Conservation (phyloP, 352 stramenopile species). For the Pythium aphanidermatum region DNA sequence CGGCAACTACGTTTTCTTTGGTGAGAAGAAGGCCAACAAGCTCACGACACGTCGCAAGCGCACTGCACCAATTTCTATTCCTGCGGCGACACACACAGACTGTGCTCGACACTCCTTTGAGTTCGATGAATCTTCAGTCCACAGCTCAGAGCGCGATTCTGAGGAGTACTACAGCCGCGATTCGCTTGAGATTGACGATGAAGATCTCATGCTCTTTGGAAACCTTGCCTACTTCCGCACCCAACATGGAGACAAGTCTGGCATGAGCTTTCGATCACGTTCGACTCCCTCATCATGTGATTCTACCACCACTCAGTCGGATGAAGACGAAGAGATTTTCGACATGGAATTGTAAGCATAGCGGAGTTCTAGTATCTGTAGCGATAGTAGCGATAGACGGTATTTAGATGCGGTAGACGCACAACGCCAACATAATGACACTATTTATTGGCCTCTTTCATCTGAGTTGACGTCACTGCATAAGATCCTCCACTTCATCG, state of each 20-base stretch:
- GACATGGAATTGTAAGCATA: constrained; percentile 54
- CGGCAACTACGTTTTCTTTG: constrained; percentile 10
- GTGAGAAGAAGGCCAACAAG: constrained; percentile 15
- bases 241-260: constrained; percentile 26
- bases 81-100: constrained; percentile 15
- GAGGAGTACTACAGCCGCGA: not conserved
- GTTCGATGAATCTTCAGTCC: constrained; percentile 11
- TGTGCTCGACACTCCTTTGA: constrained; percentile 12
- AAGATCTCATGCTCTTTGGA: constrained; percentile 53
- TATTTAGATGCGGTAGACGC: too few species aligned
- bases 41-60: constrained; percentile 11
- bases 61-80: constrained; percentile 57
- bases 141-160: not conserved
- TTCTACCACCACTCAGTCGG: not conserved
- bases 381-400: too few species aligned
- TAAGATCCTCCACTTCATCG: too few species aligned
- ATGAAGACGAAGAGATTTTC: constrained; percentile 58
- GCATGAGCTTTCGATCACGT: constrained; percentile 2
- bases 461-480: too few species aligned
- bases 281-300: not conserved
- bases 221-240: constrained; percentile 68
- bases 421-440: too few species aligned
- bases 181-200: constrained; percentile 41
- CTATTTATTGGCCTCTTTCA: too few species aligned
- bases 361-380: too few species aligned